A percentile compares a stretch with the other conserved stretches of the same genome.
phyloP scores from a whole-genome alignment of 345 rosid species.

The Heritiera littoralis region DNA sequence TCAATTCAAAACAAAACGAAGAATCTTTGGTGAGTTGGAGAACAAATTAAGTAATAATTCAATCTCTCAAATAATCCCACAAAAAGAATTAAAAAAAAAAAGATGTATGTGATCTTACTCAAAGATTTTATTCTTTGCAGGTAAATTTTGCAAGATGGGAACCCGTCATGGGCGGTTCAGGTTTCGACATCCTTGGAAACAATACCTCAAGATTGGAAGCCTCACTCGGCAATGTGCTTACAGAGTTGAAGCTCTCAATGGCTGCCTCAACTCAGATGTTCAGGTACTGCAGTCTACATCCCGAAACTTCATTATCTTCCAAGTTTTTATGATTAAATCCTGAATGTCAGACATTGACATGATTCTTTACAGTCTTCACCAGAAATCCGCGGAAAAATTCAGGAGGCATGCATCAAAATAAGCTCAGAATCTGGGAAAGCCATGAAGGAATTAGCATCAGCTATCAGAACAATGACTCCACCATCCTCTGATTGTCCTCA shows the following conservation, averaged over 20 bases:
- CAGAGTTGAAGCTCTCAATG: constrained; percentile 57
- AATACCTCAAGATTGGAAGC: constrained; percentile 54
- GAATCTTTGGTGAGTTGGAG: constrained; percentile 65
- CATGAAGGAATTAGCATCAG: constrained; percentile 51
- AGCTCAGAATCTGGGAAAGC: constrained; percentile 57
- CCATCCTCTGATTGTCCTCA: constrained; percentile 43
- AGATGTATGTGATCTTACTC: background rate
- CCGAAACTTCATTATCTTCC: no score
- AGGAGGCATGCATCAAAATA: constrained; percentile 46
- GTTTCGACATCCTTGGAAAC: constrained; percentile 81
- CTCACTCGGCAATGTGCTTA: constrained; percentile 61
- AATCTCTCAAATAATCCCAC: background rate
- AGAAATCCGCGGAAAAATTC: constrained; percentile 36
- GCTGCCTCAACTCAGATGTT: constrained; percentile 44
- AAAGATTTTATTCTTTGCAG: constrained; percentile 29
- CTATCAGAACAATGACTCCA: constrained; percentile 47
- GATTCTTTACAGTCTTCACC: constrained; percentile 41
- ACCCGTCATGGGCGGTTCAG: constrained; percentile 66
- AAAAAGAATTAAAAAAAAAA: background rate
- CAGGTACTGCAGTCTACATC: constrained; percentile 30
- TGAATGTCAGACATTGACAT: background rate
- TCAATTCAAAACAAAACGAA: constrained; percentile 58
- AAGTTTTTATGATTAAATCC: no score
- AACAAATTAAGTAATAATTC: background rate
- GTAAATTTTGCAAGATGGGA: constrained; percentile 89